phyloP scores from a whole-genome alignment of 331 rosid species.

The Quercus phellos region DNA sequence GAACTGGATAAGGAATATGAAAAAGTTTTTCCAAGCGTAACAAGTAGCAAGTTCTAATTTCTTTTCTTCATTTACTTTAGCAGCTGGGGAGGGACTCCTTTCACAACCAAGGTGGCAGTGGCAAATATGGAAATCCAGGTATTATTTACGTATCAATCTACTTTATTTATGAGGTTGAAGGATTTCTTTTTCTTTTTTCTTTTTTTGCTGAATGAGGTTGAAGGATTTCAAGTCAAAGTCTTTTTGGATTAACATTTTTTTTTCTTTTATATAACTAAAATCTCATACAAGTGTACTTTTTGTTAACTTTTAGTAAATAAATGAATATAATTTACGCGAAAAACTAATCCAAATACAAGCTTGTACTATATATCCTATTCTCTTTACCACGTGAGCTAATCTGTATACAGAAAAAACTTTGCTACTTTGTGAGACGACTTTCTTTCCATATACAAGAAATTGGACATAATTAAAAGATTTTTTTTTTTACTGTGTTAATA shows the following conservation, averaged over 20 bases:
- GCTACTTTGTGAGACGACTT: too few relatives aligned
- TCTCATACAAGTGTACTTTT: too few relatives aligned
- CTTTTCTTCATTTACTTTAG: constrained; percentile 12
- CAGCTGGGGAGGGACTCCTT: constrained; percentile 28
- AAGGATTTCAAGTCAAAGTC: neutral
- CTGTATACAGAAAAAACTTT: neutral
- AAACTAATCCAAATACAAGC: too few relatives aligned
- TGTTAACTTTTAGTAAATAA: too few relatives aligned
- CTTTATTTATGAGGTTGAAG: too few relatives aligned
- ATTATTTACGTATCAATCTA: neutral
- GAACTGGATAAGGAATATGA: neutral
- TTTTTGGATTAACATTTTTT: neutral
- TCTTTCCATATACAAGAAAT: too few relatives aligned
- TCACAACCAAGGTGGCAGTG: constrained; percentile 18
- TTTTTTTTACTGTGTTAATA: too few relatives aligned
- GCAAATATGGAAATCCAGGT: constrained; percentile 31
- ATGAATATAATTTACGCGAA: too few relatives aligned
- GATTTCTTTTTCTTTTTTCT: too few relatives aligned
- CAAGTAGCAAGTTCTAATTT: neutral
- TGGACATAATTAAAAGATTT: too few relatives aligned
- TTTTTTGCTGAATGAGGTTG: too few relatives aligned
- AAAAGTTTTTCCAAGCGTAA: neutral
- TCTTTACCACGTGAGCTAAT: neutral
- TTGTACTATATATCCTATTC: neutral
- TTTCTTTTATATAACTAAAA: too few relatives aligned